These are phyloP conservation scores for Jackrogersella minutella DNA, from an alignment of 495 filamentous ascomycete genomes.

Conservation along the genomic window DNA sequence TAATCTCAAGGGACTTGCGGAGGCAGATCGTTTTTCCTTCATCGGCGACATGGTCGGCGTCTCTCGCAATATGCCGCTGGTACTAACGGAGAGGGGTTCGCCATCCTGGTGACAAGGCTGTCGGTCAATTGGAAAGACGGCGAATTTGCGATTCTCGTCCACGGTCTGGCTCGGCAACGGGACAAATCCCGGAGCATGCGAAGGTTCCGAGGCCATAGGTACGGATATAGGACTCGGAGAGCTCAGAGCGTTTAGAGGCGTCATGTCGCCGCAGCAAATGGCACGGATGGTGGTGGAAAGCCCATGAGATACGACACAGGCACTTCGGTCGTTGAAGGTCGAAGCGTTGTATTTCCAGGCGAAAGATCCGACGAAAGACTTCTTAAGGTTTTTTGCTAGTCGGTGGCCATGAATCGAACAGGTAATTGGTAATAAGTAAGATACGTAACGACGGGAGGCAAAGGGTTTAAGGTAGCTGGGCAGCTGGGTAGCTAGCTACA, in stretches of 20 bases:
- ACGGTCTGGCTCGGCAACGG: slow-evolving; percentile 9
- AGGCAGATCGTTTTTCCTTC: slow-evolving; percentile 35
- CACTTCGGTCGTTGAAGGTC: slow-evolving; percentile 6
- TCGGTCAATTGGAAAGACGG: slow-evolving; percentile 19
- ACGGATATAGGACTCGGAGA: slow-evolving; percentile 26
- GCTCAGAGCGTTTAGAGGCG: slow-evolving; percentile 26
- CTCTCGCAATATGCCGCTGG: slow-evolving; percentile 18
- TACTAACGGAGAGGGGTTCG: slow-evolving; percentile 11
- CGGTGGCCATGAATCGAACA: slow-evolving; percentile 25
- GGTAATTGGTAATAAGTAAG: neutral
- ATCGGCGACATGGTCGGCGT: slow-evolving; percentile 25
- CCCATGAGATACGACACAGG: slow-evolving; percentile 30
- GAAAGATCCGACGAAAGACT: slow-evolving; percentile 2
- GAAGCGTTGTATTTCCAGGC: neutral
- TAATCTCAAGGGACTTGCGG: slow-evolving; percentile 49
- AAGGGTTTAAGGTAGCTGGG: neutral
- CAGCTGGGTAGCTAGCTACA: too few species aligned
- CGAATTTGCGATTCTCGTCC: slow-evolving; percentile 17
- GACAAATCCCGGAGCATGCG: slow-evolving; percentile 18
- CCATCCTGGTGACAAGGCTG: slow-evolving; percentile 13
- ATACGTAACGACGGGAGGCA: neutral
- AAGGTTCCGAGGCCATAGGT: slow-evolving; percentile 25
- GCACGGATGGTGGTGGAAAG: slow-evolving; percentile 21
- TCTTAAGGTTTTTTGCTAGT: slow-evolving; percentile 30
- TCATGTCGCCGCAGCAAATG: slow-evolving; percentile 41